Evolutionary conservation across 805 yeast genomes (phyloP).

Genomic region (Starmerella ratchasimensis): DNA sequence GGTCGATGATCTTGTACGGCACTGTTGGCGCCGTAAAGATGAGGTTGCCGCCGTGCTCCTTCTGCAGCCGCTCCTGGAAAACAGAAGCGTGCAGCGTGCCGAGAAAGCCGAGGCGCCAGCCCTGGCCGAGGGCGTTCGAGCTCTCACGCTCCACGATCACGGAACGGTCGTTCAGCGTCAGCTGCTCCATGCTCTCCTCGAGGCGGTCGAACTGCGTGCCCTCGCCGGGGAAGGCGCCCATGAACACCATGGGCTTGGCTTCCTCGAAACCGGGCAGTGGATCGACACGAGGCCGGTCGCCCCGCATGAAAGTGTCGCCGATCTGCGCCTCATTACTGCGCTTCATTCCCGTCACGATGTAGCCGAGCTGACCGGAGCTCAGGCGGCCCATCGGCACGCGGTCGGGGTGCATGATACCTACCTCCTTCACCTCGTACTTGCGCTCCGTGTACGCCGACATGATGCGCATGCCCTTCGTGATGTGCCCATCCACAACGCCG

Average conservation of each 20-base stretch:
- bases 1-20: constrained; percentile 66
- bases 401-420: constrained; percentile 93
- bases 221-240: constrained; percentile 95
- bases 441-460: constrained; percentile 63
- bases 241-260: constrained; percentile 95
- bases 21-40: constrained; percentile 94
- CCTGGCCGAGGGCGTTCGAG: constrained; percentile 88
- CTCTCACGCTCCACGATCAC: constrained; percentile 83
- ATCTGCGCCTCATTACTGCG: constrained; percentile 71
- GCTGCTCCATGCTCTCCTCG: constrained; percentile 79
- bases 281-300: constrained; percentile 40
- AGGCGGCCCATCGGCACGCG: constrained; percentile 48
- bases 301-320: constrained; percentile 70
- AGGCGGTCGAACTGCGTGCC: constrained; percentile 77
- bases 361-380: constrained; percentile 88
- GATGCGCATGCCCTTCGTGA: constrained; percentile 62
- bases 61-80: constrained; percentile 78
- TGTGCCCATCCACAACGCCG: constrained; percentile 68
- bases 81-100: constrained; percentile 94
- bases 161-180: constrained; percentile 82
- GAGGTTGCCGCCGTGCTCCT: constrained; percentile 85
- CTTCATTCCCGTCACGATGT: constrained; percentile 89
- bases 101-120: constrained; percentile 91
- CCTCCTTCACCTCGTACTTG: constrained; percentile 77
- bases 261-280: constrained; percentile 92